Conservation (phyloP, 305 asterid species). For the Nicotiana rustica region DNA sequence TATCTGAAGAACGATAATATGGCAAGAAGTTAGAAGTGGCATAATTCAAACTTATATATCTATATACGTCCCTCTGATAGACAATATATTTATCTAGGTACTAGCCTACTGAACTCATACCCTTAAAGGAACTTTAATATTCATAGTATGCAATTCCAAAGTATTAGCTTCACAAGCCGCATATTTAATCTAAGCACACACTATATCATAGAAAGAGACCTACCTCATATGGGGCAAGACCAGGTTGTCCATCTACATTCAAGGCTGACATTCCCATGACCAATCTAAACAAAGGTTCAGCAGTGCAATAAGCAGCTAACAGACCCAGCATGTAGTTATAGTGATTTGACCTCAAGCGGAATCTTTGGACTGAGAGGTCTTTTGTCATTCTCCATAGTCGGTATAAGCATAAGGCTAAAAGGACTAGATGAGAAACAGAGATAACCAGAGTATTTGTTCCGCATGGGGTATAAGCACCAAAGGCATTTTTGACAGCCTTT, state of each 20-base stretch:
- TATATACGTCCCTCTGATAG: not conserved
- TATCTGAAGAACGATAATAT: slow-evolving; percentile 46
- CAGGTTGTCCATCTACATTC: slow-evolving; percentile 60
- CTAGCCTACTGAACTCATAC: not conserved
- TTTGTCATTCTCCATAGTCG: slow-evolving; percentile 63
- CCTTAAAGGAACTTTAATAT: not conserved
- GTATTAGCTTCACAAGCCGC: not conserved
- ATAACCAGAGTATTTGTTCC: slow-evolving; percentile 78
- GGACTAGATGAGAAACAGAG: slow-evolving; percentile 65
- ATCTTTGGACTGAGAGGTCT: slow-evolving; percentile 58
- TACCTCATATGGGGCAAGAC: slow-evolving; percentile 90
- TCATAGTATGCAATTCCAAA: not conserved
- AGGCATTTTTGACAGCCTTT: slow-evolving; percentile 68
- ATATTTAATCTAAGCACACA: not conserved
- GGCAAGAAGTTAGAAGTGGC: slow-evolving; percentile 31
- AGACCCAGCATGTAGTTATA: slow-evolving; percentile 67
- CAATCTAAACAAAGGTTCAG: slow-evolving; percentile 75
- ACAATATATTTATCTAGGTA: not conserved
- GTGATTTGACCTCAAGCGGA: slow-evolving; percentile 66
- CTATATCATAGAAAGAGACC: not conserved
- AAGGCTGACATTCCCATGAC: slow-evolving; percentile 75
- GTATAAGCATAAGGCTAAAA: slow-evolving; percentile 69
- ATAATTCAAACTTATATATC: not conserved
- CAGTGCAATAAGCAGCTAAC: slow-evolving; percentile 74
- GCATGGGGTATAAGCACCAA: slow-evolving; percentile 91